Evolutionary conservation across 2,329 filamentous ascomycete genomes (phyloP).

Genomic region (Aspergillus puulaauensis): DNA sequence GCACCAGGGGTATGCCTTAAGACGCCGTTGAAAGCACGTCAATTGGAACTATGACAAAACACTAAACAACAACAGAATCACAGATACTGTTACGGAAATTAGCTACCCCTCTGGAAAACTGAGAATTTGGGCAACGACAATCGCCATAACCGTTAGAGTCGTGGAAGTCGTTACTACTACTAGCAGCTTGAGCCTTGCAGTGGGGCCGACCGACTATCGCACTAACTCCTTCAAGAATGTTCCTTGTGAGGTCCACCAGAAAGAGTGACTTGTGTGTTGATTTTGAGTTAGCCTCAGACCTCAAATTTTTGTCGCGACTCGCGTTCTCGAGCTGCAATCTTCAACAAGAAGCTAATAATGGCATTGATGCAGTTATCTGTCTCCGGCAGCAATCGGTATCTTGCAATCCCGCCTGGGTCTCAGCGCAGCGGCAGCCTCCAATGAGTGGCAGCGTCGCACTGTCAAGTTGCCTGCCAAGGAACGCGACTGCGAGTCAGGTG

Average conservation of each 20-base stretch:
- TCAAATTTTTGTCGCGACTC: not conserved
- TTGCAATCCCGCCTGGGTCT: not conserved
- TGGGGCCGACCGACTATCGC: not conserved
- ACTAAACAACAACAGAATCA: not conserved
- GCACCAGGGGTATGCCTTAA: not conserved
- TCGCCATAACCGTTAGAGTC: not conserved
- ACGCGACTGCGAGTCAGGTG: constrained; percentile 1
- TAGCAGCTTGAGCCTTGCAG: too few relatives aligned
- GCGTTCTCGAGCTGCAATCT: not conserved
- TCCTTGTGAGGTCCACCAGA: not conserved
- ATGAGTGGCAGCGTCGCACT: too few relatives aligned
- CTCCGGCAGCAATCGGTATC: not conserved
- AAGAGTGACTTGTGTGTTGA: not conserved
- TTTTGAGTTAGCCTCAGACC: not conserved
- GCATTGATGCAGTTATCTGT: not conserved
- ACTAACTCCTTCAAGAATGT: not conserved
- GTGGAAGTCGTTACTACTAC: not conserved
- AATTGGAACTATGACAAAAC: not conserved
- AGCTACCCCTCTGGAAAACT: not conserved
- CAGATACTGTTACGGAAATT: not conserved
- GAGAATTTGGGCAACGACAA: not conserved
- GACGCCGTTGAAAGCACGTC: not conserved
- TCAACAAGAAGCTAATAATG: not conserved
- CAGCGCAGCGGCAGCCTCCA: not conserved
- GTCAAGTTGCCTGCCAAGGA: not conserved